Evolutionary conservation across 108 stramenopile genomes (phyloP).

Genomic region (Pseudonitzschia multistriata): DNA sequence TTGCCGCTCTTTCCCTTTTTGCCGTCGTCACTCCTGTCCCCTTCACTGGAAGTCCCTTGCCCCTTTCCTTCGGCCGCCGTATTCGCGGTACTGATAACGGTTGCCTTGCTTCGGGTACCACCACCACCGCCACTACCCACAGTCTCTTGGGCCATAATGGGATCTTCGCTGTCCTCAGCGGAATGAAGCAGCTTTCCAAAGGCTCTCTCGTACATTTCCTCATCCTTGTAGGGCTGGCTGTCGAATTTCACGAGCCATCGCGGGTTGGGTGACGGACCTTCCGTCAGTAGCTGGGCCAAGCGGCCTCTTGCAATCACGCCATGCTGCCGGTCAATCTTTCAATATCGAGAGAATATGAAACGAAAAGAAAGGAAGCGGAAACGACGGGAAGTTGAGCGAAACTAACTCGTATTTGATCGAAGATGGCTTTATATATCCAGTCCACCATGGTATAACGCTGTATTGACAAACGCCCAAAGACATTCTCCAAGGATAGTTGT

Average conservation of each 20-base stretch:
- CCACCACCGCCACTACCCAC: neutral
- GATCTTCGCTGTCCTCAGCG: conserved; percentile 25
- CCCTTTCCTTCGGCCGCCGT: neutral
- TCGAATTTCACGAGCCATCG: conserved; percentile 52
- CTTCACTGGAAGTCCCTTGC: conserved; percentile 25
- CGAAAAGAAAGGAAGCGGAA: conserved; percentile 1
- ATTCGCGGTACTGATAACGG: neutral
- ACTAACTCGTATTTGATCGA: neutral
- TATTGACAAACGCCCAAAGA: too few species aligned
- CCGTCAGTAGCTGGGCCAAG: conserved; percentile 41
- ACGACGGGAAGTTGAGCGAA: neutral
- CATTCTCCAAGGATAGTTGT: too few species aligned
- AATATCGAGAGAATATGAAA: conserved; percentile 3
- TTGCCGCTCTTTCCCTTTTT: conserved; percentile 11
- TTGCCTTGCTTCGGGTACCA: neutral
- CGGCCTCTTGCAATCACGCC: conserved; percentile 27
- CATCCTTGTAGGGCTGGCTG: conserved; percentile 43
- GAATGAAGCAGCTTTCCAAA: conserved; percentile 35
- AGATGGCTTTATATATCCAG: neutral
- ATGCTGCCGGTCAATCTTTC: conserved; percentile 34
- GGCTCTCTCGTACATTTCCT: conserved; percentile 48
- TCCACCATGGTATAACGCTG: neutral
- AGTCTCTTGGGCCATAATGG: neutral
- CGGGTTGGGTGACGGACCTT: conserved; percentile 38
- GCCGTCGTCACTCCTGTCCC: conserved; percentile 21